Evolutionary conservation across 2,329 filamentous ascomycete species (phyloP).

Genomic region (Tolypocladium tundrense): DNA sequence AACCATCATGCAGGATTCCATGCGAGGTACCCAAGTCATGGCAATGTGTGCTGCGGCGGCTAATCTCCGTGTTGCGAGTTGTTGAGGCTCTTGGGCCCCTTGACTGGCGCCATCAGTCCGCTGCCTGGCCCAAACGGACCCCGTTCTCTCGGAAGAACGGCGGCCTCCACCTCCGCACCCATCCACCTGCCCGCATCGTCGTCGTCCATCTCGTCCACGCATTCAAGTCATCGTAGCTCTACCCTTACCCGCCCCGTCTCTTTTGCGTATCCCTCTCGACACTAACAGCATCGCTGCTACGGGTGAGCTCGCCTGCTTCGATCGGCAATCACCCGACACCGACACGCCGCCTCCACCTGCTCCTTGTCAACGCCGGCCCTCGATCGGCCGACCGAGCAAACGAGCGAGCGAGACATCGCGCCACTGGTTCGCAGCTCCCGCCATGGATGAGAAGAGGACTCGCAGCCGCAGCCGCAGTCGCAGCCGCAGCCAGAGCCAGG

Average conservation of each 20-base stretch:
- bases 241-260: not conserved
- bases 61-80: not conserved
- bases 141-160: not conserved
- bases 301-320: not conserved
- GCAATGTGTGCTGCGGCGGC: not conserved
- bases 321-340: not conserved
- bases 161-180: not conserved
- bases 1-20: too few species aligned
- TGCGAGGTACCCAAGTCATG: too few species aligned
- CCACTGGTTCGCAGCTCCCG: not conserved
- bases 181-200: not conserved
- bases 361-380: not conserved
- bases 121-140: not conserved
- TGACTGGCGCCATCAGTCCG: not conserved
- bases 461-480: slow-evolving; percentile 4
- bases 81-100: too few species aligned
- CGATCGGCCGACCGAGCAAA: not conserved
- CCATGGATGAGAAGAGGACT: slow-evolving; percentile 21
- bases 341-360: not conserved
- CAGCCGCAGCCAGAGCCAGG: slow-evolving; percentile 2
- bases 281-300: not conserved
- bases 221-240: not conserved
- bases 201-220: not conserved
- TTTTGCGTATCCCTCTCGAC: not conserved
- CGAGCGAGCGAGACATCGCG: not conserved